Evolutionary conservation across 1,139 yeast genomes (phyloP).

Genomic region (Debaryomycetaceae sp.): DNA sequence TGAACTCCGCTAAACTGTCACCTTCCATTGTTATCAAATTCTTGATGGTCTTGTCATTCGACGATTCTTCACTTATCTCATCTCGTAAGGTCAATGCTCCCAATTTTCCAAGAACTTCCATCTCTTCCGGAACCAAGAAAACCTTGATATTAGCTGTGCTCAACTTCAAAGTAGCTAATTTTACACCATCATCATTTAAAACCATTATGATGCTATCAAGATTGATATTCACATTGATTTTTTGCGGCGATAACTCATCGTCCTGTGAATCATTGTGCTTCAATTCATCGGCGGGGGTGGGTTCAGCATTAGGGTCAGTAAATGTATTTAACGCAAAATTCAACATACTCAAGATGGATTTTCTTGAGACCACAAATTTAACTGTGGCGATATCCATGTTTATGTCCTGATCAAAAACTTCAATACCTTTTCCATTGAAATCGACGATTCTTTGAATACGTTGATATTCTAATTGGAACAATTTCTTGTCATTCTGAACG

Average conservation of each 20-base stretch:
- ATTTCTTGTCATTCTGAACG: conserved; percentile 33
- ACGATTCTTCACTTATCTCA: conserved; percentile 64
- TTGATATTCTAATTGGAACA: conserved; percentile 61
- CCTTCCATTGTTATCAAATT: conserved; percentile 79
- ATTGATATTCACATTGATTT: conserved; percentile 63
- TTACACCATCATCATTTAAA: conserved; percentile 79
- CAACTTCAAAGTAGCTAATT: conserved; percentile 73
- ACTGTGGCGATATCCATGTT: conserved; percentile 78
- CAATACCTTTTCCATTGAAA: conserved; percentile 54
- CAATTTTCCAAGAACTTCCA: conserved; percentile 70
- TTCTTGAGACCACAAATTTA: conserved; percentile 71
- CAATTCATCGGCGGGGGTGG: conserved; percentile 62
- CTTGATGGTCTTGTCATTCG: conserved; percentile 57
- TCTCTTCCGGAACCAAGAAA: conserved; percentile 67
- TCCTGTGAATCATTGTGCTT: conserved; percentile 60
- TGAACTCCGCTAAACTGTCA: conserved; percentile 74
- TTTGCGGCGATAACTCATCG: conserved; percentile 61
- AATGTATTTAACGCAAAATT: conserved; percentile 85
- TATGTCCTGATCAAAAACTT: conserved; percentile 75
- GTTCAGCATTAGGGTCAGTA: conserved; percentile 72
- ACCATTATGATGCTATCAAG: conserved; percentile 74
- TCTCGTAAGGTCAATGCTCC: conserved; percentile 83
- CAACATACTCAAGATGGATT: conserved; percentile 70
- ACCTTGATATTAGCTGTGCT: conserved; percentile 71
- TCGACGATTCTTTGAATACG: conserved; percentile 62